Conservation (phyloP, 106 monocot species). For the Dendrobium chrysotoxum region DNA sequence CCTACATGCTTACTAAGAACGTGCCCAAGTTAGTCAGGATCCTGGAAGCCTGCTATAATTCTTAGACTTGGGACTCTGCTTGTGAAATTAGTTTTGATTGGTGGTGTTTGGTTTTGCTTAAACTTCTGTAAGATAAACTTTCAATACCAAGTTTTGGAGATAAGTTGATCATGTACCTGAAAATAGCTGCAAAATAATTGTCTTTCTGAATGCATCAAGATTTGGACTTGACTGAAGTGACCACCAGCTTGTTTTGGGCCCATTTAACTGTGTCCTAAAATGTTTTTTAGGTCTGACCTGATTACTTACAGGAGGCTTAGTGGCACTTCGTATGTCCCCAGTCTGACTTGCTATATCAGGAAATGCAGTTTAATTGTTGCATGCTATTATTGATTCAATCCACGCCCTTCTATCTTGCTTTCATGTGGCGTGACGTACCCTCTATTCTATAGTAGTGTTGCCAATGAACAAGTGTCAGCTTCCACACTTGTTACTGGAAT, state of each 20-base stretch:
- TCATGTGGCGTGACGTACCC: background rate
- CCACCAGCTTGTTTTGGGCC: background rate
- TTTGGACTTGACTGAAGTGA: background rate
- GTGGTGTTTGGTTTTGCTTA: background rate
- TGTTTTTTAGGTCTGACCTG: background rate
- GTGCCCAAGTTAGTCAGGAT: background rate
- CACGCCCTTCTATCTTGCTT: background rate
- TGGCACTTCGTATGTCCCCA: background rate
- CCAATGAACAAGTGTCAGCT: background rate
- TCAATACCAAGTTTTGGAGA: background rate
- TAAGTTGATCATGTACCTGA: background rate
- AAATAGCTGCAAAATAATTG: background rate
- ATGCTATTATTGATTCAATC: background rate
- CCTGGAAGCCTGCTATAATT: background rate
- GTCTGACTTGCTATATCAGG: background rate
- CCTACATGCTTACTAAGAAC: background rate
- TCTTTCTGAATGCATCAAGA: background rate
- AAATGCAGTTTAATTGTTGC: constrained; percentile 2
- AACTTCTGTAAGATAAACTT: background rate
- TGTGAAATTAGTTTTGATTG: background rate
- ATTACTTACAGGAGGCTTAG: background rate
- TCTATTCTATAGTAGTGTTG: background rate
- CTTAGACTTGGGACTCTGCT: background rate
- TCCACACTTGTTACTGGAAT: background rate
- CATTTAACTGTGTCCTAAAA: background rate